A percentile compares a stretch with the other conserved stretches of the same genome.
Evolutionary conservation across 371 early-diverging fungal genomes (phyloP).

Genomic region (Sporodiniella umbellata): DNA sequence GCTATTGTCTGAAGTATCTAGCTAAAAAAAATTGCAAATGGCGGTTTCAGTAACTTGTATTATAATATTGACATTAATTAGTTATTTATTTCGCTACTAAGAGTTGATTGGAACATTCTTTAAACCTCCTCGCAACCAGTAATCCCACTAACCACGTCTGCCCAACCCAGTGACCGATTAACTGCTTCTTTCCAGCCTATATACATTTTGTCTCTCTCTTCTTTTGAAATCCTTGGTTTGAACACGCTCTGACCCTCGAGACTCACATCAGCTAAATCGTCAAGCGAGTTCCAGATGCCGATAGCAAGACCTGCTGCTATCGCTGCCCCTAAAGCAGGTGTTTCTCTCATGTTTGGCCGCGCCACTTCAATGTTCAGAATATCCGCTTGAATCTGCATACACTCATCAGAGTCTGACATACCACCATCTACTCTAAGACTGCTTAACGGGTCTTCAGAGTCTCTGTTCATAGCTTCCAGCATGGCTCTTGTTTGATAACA

Average conservation of each 20-base stretch:
- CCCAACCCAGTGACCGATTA: constrained; percentile 69
- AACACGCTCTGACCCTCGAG: constrained; percentile 42
- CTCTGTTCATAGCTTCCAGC: constrained; percentile 89
- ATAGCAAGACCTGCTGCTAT: constrained; percentile 88
- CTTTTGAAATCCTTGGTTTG: constrained; percentile 35
- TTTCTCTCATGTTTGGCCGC: constrained; percentile 90
- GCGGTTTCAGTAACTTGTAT: not conserved
- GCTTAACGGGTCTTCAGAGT: constrained; percentile 61
- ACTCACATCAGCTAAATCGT: constrained; percentile 40
- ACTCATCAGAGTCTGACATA: constrained; percentile 83
- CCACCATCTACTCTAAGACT: constrained; percentile 93
- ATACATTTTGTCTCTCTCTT: constrained; percentile 64
- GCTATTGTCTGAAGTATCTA: too few species aligned
- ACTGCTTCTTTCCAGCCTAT: constrained; percentile 87
- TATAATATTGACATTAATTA: not conserved
- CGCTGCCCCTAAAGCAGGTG: constrained; percentile 94
- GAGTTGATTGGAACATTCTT: too few species aligned
- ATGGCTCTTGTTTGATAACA: constrained; percentile 91
- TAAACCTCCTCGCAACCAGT: not conserved
- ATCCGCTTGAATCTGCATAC: constrained; percentile 94
- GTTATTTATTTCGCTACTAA: too few species aligned
- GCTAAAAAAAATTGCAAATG: too few species aligned
- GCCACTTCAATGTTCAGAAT: constrained; percentile 79
- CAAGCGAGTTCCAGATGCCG: constrained; percentile 66
- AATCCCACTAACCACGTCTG: constrained; percentile 16